phyloP scores from a whole-genome alignment of 495 filamentous ascomycete genomes.

The Aspergillus sclerotioniger region DNA sequence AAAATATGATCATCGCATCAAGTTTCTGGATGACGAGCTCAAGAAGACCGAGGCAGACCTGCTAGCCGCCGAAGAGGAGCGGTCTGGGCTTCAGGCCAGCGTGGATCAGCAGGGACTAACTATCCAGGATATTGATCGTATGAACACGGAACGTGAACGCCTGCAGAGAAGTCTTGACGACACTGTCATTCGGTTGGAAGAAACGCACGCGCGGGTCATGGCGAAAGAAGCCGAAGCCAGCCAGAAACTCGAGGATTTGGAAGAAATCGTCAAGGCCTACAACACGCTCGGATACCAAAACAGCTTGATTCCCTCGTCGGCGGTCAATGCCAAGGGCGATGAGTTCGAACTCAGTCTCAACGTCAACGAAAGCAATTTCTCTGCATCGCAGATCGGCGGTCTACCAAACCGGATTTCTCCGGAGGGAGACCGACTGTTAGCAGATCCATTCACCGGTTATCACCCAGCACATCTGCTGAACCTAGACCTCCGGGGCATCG shows the following conservation, averaged over 20 bases:
- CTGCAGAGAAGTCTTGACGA: slow-evolving; percentile 80
- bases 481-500: slow-evolving; percentile 75
- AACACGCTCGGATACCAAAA: slow-evolving; percentile 93
- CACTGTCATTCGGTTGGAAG: slow-evolving; percentile 69
- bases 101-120: slow-evolving; percentile 92
- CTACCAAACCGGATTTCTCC: slow-evolving; percentile 48
- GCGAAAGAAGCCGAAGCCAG: slow-evolving; percentile 84
- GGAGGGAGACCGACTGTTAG: slow-evolving; percentile 66
- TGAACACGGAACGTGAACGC: slow-evolving; percentile 92
- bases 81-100: slow-evolving; percentile 70
- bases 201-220: slow-evolving; percentile 73
- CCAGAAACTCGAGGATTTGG: slow-evolving; percentile 81
- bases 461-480: slow-evolving; percentile 84
- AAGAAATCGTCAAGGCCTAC: slow-evolving; percentile 80
- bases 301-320: slow-evolving; percentile 79
- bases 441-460: slow-evolving; percentile 80
- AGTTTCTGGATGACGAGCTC: slow-evolving; percentile 75
- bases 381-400: slow-evolving; percentile 65
- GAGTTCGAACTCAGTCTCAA: slow-evolving; percentile 80
- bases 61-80: slow-evolving; percentile 75
- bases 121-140: slow-evolving; percentile 96
- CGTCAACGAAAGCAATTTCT: slow-evolving; percentile 74
- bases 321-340: slow-evolving; percentile 77
- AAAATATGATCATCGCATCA: slow-evolving; percentile 74
- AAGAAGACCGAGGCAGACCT: slow-evolving; percentile 75